Conservation (phyloP, 2,329 filamentous ascomycete genomes). For the Colletotrichum melonis region DNA sequence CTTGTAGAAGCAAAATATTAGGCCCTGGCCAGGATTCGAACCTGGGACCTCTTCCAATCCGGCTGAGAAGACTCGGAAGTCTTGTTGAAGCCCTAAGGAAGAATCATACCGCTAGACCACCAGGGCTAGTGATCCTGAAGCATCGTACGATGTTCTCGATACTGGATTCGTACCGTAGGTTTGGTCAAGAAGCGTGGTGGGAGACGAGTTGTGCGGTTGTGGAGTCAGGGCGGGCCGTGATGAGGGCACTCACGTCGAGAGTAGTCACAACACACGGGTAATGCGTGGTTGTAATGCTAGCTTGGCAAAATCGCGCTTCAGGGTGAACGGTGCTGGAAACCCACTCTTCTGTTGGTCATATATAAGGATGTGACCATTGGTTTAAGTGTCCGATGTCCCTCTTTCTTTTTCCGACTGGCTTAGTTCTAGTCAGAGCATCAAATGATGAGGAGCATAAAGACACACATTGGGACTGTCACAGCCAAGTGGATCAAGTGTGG, state of each 20-base stretch:
- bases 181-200: background rate
- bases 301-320: background rate
- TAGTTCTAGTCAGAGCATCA: too few relatives aligned
- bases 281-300: background rate
- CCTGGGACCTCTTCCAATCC: background rate
- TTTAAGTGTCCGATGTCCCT: too few relatives aligned
- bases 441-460: background rate
- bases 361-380: too few relatives aligned
- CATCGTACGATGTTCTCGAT: background rate
- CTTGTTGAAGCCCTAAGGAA: background rate
- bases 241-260: background rate
- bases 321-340: too few relatives aligned
- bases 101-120: constrained; percentile 3
- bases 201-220: background rate
- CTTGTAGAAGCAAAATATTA: background rate
- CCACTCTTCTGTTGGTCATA: too few relatives aligned
- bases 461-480: background rate
- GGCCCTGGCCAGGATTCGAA: background rate
- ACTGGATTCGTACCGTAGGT: rapidly evolving
- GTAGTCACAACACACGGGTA: background rate
- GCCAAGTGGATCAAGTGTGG: background rate
- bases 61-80: background rate
- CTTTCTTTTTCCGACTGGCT: too few relatives aligned
- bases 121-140: background rate
- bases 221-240: background rate